Evolutionary conservation across 1,139 yeast genomes (phyloP).

Genomic region (Arxiozyma slooffiae): DNA sequence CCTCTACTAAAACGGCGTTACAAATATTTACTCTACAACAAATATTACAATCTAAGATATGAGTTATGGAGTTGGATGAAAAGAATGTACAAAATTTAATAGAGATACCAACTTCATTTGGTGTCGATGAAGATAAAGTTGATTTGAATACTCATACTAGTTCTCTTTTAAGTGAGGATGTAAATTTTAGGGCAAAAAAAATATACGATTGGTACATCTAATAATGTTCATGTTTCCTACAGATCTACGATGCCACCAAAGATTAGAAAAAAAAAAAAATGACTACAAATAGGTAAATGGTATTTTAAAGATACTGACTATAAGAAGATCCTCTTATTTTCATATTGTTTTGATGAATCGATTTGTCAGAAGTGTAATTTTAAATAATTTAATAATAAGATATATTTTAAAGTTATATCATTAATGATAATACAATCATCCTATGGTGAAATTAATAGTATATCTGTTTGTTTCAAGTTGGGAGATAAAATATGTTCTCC

Average conservation of each 20-base stretch:
- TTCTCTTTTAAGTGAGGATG: constrained; percentile 7
- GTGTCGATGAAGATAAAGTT: constrained; percentile 24
- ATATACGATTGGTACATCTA: constrained; percentile 26
- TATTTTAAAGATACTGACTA: constrained; percentile 25
- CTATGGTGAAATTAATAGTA: constrained; percentile 28
- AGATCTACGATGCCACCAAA: constrained; percentile 28
- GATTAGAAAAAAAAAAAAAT: constrained; percentile 26
- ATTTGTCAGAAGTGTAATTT: constrained; percentile 25
- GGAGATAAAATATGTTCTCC: constrained; percentile 28
- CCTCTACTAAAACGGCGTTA: constrained; percentile 7
- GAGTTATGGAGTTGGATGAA: constrained; percentile 29
- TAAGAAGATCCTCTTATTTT: constrained; percentile 26
- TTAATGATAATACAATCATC: constrained; percentile 28
- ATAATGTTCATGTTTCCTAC: constrained; percentile 22
- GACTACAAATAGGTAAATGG: constrained; percentile 26
- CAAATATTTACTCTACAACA: constrained; percentile 26
- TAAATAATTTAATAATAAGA: constrained; percentile 27
- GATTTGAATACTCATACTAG: constrained; percentile 16
- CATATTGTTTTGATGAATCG: constrained; percentile 28
- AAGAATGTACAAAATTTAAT: constrained; percentile 24
- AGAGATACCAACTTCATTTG: constrained; percentile 24
- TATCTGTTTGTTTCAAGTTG: constrained; percentile 29
- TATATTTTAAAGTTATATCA: constrained; percentile 28
- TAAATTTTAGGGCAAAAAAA: constrained; percentile 9
- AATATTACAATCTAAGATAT: constrained; percentile 25